Conservation (phyloP, 495 filamentous ascomycete species). For the Penicillium roqueforti region DNA sequence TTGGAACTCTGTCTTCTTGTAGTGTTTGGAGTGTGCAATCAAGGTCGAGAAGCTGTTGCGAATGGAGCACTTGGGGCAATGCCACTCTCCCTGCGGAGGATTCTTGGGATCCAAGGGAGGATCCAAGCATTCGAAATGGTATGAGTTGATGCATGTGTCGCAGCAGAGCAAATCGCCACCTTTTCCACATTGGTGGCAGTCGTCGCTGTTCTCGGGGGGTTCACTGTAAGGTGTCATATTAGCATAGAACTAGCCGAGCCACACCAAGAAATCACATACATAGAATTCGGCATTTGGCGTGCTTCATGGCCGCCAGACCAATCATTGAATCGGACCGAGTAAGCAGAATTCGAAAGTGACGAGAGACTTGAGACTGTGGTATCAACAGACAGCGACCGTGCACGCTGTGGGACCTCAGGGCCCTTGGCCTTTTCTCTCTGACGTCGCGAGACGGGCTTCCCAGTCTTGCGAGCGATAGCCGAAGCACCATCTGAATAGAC, state of each 20-base stretch:
- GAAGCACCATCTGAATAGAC: not conserved
- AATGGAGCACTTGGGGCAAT: slow-evolving; percentile 68
- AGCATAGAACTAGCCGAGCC: slow-evolving; percentile 6
- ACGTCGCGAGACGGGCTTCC: not conserved
- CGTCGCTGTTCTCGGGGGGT: slow-evolving; percentile 71
- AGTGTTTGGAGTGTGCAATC: slow-evolving; percentile 54
- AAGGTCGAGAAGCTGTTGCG: slow-evolving; percentile 55
- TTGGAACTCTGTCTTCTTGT: slow-evolving; percentile 67
- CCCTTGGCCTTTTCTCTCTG: not conserved
- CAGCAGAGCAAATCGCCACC: slow-evolving; percentile 87
- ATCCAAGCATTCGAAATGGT: slow-evolving; percentile 81
- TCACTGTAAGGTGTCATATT: slow-evolving; percentile 26
- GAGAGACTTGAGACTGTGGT: slow-evolving; percentile 16
- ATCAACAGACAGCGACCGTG: slow-evolving; percentile 18
- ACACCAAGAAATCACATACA: slow-evolving; percentile 14
- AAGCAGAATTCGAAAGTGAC: slow-evolving; percentile 14
- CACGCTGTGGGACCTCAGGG: not conserved
- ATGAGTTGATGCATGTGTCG: slow-evolving; percentile 81
- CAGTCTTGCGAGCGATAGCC: not conserved
- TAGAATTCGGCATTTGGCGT: slow-evolving; percentile 19
- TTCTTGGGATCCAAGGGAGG: slow-evolving; percentile 64
- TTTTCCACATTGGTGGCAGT: slow-evolving; percentile 75
- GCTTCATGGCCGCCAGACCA: slow-evolving; percentile 10
- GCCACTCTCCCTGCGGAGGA: slow-evolving; percentile 73
- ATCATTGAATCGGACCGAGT: slow-evolving; percentile 11